phyloP scores from a whole-genome alignment of 768 basidiomycete genomes.

The Tricholoma hemisulphureum region DNA sequence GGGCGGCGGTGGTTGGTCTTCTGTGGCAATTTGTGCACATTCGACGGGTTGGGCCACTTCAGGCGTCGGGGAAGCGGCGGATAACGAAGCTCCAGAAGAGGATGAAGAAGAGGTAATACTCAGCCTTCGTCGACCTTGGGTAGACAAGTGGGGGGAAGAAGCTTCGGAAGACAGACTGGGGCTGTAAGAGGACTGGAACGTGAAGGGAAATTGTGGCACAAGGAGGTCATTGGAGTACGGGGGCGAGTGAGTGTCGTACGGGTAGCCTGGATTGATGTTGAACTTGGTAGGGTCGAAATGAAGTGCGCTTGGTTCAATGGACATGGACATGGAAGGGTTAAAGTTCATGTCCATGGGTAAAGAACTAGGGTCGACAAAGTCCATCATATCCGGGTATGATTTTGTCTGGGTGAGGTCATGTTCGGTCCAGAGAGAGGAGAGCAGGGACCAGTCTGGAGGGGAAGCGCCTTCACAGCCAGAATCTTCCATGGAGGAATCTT shows the following conservation, averaged over 20 bases:
- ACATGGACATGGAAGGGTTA: conserved; percentile 52
- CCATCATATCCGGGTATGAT: conserved; percentile 40
- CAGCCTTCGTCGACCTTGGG: conserved; percentile 38
- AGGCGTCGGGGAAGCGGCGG: conserved; percentile 41
- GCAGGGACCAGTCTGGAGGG: conserved; percentile 54
- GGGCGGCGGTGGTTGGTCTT: conserved; percentile 8
- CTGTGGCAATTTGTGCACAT: conserved; percentile 17
- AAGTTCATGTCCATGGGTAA: conserved; percentile 61
- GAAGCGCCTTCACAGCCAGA: conserved; percentile 23
- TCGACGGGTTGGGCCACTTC: conserved; percentile 23
- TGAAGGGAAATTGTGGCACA: conserved; percentile 37
- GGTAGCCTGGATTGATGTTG: conserved; percentile 24
- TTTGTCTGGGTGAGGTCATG: conserved; percentile 29
- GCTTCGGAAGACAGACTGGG: conserved; percentile 28
- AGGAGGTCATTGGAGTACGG: conserved; percentile 22
- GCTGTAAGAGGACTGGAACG: conserved; percentile 32
- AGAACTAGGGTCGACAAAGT: conserved; percentile 39
- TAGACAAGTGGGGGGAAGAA: conserved; percentile 23
- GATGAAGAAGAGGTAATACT: conserved; percentile 57
- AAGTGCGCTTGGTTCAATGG: conserved; percentile 63
- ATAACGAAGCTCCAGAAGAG: conserved; percentile 54
- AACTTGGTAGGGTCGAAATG: conserved; percentile 43
- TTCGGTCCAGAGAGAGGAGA: conserved; percentile 50
- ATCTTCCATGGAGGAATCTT: conserved; percentile 37
- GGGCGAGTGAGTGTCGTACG: conserved; percentile 25